Conservation (phyloP, 257 asterid species). For the Salvia rosmarinus region DNA sequence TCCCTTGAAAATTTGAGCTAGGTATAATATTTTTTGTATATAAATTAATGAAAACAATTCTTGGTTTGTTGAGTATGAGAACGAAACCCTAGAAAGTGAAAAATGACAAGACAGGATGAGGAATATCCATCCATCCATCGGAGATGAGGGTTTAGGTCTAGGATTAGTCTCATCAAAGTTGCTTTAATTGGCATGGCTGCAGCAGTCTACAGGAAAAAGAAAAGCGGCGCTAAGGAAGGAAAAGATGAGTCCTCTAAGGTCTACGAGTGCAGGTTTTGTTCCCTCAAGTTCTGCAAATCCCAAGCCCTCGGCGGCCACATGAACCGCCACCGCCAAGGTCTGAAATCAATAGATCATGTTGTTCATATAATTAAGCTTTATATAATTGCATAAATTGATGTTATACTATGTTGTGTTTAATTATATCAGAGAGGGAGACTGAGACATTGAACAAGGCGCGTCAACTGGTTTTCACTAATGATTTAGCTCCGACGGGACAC, state of each 20-base stretch:
- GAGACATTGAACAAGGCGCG: slow-evolving; percentile 95
- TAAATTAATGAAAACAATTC: neutral
- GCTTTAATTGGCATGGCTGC: slow-evolving; percentile 49
- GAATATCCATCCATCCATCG: slow-evolving; percentile 14
- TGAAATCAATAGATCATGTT: too few relatives aligned
- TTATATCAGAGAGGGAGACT: slow-evolving; percentile 81
- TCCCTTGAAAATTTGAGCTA: neutral
- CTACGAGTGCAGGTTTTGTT: slow-evolving; percentile 96
- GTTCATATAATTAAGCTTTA: too few relatives aligned
- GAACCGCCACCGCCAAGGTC: slow-evolving; percentile 99
- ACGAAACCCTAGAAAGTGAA: slow-evolving; percentile 52
- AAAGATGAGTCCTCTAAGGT: slow-evolving; percentile 70
- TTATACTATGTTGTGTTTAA: neutral
- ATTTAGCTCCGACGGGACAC: slow-evolving; percentile 57
- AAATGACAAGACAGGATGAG: slow-evolving; percentile 40
- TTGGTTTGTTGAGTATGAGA: slow-evolving; percentile 41
- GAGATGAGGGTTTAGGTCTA: slow-evolving; percentile 17
- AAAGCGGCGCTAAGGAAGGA: slow-evolving; percentile 72
- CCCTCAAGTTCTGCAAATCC: slow-evolving; percentile 98
- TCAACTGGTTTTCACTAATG: slow-evolving; percentile 80
- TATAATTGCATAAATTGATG: too few relatives aligned
- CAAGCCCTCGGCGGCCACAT: slow-evolving; percentile 99
- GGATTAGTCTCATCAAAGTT: slow-evolving; percentile 58
- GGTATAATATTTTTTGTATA: too few relatives aligned
- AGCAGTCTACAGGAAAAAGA: slow-evolving; percentile 69